Percentiles rank a stretch among this genome's conserved stretches.
phyloP scores from a whole-genome alignment of 148 eudicot species.

The Tetragonia tetragonoides region DNA sequence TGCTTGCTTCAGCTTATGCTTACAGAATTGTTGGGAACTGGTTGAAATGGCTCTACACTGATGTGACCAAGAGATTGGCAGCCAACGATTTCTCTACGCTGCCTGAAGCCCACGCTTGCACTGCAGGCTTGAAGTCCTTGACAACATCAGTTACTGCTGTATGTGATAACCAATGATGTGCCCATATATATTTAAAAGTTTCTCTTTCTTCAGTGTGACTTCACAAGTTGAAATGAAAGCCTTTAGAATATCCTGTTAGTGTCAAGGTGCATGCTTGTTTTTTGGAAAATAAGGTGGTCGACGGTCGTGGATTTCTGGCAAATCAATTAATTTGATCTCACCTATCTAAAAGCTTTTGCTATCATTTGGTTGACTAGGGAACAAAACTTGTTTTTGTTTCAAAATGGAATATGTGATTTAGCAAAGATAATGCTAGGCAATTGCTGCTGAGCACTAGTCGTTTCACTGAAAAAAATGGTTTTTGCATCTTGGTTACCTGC shows the following conservation, averaged over 20 bases:
- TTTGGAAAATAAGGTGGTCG: neutral
- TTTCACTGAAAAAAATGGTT: too few relatives aligned
- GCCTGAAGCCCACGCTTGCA: slow-evolving; percentile 98
- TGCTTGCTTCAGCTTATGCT: slow-evolving; percentile 98
- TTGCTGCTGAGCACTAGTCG: too few relatives aligned
- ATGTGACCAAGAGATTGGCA: slow-evolving; percentile 78
- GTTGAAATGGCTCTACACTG: slow-evolving; percentile 89
- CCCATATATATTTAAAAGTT: too few relatives aligned
- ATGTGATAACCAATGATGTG: slow-evolving; percentile 31
- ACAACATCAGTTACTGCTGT: slow-evolving; percentile 91
- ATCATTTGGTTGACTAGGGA: neutral
- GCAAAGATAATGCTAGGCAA: neutral
- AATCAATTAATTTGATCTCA: neutral
- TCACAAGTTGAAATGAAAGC: too few relatives aligned
- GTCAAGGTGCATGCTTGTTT: neutral
- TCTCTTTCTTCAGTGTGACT: too few relatives aligned
- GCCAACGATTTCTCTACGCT: slow-evolving; percentile 88
- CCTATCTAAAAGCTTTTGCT: neutral
- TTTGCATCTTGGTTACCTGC: too few relatives aligned
- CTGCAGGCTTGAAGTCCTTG: slow-evolving; percentile 95
- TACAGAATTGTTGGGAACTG: slow-evolving; percentile 94
- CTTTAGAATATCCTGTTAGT: too few relatives aligned
- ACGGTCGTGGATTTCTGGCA: neutral
- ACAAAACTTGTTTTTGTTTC: neutral
- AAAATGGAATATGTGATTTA: neutral